Evolutionary conservation across 2,329 filamentous ascomycete species (phyloP).

Genomic region (Fusarium buxicola): DNA sequence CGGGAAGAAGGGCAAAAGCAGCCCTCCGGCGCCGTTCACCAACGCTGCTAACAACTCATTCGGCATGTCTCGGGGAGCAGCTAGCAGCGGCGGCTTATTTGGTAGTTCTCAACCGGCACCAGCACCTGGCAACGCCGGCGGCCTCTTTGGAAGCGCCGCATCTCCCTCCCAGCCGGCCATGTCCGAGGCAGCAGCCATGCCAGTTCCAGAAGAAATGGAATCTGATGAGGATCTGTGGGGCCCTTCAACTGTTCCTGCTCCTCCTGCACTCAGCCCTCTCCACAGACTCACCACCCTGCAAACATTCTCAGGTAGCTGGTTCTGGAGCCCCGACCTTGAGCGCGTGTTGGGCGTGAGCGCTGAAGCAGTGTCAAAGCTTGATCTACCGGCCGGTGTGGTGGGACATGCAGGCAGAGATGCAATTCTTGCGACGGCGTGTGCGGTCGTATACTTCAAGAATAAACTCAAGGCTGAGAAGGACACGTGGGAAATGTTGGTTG

Average conservation of each 20-base stretch:
- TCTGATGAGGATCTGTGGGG: slow-evolving; percentile 12
- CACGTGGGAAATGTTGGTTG: slow-evolving; percentile 72
- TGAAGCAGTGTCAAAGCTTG: slow-evolving; percentile 11
- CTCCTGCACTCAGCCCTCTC: neutral
- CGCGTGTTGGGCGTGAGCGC: slow-evolving; percentile 40
- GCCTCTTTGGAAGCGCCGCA: slow-evolving; percentile 3
- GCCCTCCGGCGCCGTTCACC: neutral
- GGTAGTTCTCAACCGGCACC: neutral
- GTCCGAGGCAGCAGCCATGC: slow-evolving; percentile 2
- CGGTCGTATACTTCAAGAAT: slow-evolving; percentile 55
- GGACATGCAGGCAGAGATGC: slow-evolving; percentile 9
- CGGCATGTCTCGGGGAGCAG: neutral
- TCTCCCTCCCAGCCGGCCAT: neutral
- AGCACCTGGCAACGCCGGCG: neutral
- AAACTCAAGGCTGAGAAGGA: slow-evolving; percentile 60
- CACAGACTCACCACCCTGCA: slow-evolving; percentile 63
- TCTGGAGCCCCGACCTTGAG: slow-evolving; percentile 46
- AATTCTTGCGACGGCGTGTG: slow-evolving; percentile 48
- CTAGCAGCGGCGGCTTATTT: neutral
- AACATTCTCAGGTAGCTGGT: slow-evolving; percentile 51
- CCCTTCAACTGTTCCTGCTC: neutral
- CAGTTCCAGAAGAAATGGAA: slow-evolving; percentile 1
- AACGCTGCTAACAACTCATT: too few species aligned
- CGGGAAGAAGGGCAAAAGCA: neutral
- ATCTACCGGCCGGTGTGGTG: slow-evolving; percentile 1